phyloP scores from a whole-genome alignment of 2,329 filamentous ascomycete genomes.

The Diplocarpon rosae region DNA sequence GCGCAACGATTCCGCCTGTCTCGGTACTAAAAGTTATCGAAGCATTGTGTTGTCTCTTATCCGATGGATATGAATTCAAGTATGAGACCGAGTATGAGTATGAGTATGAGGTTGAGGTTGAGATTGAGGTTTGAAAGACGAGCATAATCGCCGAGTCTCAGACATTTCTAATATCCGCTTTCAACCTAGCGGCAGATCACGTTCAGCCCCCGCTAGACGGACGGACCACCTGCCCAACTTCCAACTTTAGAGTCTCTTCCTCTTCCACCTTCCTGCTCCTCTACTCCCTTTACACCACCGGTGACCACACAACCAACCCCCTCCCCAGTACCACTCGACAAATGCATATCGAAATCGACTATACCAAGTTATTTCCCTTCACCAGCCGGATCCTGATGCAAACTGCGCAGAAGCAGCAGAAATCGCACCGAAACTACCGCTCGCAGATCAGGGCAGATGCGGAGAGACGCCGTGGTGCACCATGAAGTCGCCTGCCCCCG shows the following conservation, averaged over 20 bases:
- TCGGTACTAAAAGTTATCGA: no score
- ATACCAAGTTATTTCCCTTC: slow-evolving; percentile 13
- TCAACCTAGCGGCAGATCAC: no score
- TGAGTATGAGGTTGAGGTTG: no score
- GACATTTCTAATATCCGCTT: no score
- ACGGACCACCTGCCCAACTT: background rate
- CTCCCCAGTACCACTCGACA: slow-evolving; percentile 12
- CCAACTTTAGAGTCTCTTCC: no score
- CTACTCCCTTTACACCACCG: slow-evolving; percentile 15
- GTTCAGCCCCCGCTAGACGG: no score
- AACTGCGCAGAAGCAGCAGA: slow-evolving; percentile 23
- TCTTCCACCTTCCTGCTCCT: background rate
- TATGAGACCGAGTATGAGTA: no score
- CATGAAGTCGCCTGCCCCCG: slow-evolving; percentile 24
- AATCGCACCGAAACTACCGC: slow-evolving; percentile 26
- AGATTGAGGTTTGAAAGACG: no score
- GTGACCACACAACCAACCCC: slow-evolving; percentile 12
- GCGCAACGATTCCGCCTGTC: no score
- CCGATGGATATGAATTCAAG: no score
- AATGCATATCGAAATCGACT: slow-evolving; percentile 27
- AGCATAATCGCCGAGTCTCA: no score
- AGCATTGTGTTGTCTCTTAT: no score
- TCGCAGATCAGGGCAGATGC: slow-evolving; percentile 27
- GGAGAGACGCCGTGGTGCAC: slow-evolving; percentile 27
- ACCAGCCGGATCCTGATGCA: slow-evolving; percentile 23